Evolutionary conservation across 768 basidiomycete genomes (phyloP).

Genomic region (Russula sp.): DNA sequence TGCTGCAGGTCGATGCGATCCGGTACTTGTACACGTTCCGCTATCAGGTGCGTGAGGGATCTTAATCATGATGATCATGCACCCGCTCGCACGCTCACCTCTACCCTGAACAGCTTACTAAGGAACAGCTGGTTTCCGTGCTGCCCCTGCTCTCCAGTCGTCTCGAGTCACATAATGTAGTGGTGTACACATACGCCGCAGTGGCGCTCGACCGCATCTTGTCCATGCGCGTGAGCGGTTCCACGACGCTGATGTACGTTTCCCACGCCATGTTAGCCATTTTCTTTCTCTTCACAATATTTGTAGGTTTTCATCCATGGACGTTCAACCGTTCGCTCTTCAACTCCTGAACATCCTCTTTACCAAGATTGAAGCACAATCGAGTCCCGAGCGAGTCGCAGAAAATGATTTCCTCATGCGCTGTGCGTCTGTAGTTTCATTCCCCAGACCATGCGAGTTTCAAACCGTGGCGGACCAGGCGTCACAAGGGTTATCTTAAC

Average conservation of each 20-base stretch:
- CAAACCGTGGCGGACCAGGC: slow-evolving; percentile 43
- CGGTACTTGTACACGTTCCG: slow-evolving; percentile 92
- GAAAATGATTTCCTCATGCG: slow-evolving; percentile 99
- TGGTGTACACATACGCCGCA: slow-evolving; percentile 93
- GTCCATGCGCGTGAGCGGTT: slow-evolving; percentile 75
- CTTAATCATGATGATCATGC: neutral
- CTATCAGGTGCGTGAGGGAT: slow-evolving; percentile 60
- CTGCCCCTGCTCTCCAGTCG: slow-evolving; percentile 81
- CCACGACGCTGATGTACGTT: slow-evolving; percentile 55
- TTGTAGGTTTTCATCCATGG: slow-evolving; percentile 76
- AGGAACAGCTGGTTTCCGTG: slow-evolving; percentile 88
- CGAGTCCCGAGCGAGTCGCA: slow-evolving; percentile 85
- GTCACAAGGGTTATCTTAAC: slow-evolving; percentile 92
- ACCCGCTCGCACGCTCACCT: neutral
- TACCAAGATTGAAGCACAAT: slow-evolving; percentile 68
- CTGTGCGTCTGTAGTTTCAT: slow-evolving; percentile 47
- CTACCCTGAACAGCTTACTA: slow-evolving; percentile 59
- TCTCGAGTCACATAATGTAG: slow-evolving; percentile 78
- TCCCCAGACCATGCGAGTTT: neutral
- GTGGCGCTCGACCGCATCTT: slow-evolving; percentile 96
- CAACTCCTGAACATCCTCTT: slow-evolving; percentile 68
- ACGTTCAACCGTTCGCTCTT: slow-evolving; percentile 79
- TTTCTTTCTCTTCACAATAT: neutral
- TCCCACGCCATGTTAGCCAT: neutral
- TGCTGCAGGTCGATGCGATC: slow-evolving; percentile 94